These are phyloP conservation scores for Scutellaria minor DNA, from an alignment of 257 asterid genomes.

Conservation along the genomic window DNA sequence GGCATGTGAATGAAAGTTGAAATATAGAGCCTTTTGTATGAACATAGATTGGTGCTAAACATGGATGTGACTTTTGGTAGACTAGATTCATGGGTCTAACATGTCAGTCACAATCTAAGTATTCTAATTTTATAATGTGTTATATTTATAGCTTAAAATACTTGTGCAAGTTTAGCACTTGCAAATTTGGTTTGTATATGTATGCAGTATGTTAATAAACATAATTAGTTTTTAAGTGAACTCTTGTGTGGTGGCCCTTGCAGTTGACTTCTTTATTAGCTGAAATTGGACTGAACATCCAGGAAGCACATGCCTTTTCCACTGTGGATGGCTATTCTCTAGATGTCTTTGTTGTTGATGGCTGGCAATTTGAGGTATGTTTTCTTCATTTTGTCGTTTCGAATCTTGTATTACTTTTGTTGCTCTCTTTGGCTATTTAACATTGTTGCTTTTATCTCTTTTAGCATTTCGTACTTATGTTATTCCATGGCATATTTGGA, in stretches of 20 bases:
- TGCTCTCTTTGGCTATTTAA: conserved; percentile 3
- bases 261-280: conserved; percentile 95
- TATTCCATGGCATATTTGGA: conserved; percentile 7
- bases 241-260: conserved; percentile 41
- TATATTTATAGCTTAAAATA: neutral
- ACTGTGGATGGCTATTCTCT: conserved; percentile 92
- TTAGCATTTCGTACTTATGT: conserved; percentile 24
- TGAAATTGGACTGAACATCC: conserved; percentile 94
- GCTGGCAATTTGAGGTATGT: conserved; percentile 92
- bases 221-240: conserved; percentile 29
- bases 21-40: neutral
- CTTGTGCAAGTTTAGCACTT: neutral
- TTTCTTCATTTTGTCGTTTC: conserved; percentile 20
- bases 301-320: conserved; percentile 98
- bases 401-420: conserved; percentile 15
- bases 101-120: neutral
- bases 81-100: conserved; percentile 4
- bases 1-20: neutral
- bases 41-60: neutral
- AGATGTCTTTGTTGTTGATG: conserved; percentile 97
- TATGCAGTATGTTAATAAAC: neutral
- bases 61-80: conserved; percentile 8
- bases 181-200: conserved; percentile 26
- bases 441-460: neutral
- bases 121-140: neutral